phyloP scores from a whole-genome alignment of 305 asterid genomes.

The Fraxinus greggii region DNA sequence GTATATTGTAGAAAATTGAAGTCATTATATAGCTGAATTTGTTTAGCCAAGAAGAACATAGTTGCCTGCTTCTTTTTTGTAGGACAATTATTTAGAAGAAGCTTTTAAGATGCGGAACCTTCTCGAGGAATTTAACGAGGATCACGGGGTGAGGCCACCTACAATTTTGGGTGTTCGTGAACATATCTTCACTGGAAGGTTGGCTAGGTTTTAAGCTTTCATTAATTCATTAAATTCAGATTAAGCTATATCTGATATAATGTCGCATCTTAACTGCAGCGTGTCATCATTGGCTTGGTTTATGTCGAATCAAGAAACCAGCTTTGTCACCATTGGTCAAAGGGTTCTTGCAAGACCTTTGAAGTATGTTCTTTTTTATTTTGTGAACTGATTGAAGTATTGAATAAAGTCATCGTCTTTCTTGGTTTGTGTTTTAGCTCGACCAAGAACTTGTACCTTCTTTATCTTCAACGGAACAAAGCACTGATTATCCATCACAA shows the following conservation, averaged over 20 bases:
- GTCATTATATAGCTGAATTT: conserved; percentile 10
- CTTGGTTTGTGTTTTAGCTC: background rate
- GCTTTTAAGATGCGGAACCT: conserved; percentile 99
- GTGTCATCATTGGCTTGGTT: conserved; percentile 99
- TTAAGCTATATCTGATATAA: conserved; percentile 25
- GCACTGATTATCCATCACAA: background rate
- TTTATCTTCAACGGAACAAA: conserved; percentile 7
- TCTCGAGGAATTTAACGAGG: conserved; percentile 95
- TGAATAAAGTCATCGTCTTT: background rate
- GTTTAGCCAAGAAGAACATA: conserved; percentile 19
- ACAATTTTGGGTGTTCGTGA: conserved; percentile 97
- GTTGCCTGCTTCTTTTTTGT: conserved; percentile 27
- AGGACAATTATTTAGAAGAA: conserved; percentile 99
- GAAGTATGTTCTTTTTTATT: conserved; percentile 56
- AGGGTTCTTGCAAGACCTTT: conserved; percentile 97
- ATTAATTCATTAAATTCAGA: conserved; percentile 16
- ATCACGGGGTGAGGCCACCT: conserved; percentile 97
- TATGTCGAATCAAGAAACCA: conserved; percentile 98
- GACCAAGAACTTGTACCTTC: conserved; percentile 16
- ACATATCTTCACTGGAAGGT: conserved; percentile 99
- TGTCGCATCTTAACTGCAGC: conserved; percentile 50
- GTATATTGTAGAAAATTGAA: conserved; percentile 39
- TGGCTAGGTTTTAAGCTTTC: conserved; percentile 24
- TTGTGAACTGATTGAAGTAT: background rate
- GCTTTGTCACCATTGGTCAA: conserved; percentile 99